Conservation (phyloP, 495 filamentous ascomycete species). For the Penicillium flavigenum region DNA sequence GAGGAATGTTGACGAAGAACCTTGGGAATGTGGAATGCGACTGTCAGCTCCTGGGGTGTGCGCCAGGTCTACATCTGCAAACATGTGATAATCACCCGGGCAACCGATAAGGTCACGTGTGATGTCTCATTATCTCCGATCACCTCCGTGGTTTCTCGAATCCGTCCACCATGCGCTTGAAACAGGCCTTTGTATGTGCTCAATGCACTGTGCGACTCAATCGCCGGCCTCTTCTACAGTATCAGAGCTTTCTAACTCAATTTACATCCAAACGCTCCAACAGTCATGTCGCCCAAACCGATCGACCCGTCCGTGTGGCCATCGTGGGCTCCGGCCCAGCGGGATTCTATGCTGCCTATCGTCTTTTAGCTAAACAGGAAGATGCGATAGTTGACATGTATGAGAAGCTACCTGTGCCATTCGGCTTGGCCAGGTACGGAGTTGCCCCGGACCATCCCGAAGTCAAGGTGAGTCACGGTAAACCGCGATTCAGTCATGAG, state of each 20-base stretch:
- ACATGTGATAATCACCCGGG: conserved; percentile 36
- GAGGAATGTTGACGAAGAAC: conserved; percentile 31
- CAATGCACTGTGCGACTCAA: conserved; percentile 32
- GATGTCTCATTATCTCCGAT: conserved; percentile 13
- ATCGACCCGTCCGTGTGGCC: conserved; percentile 70
- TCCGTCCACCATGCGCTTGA: conserved; percentile 29
- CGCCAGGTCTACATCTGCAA: conserved; percentile 17
- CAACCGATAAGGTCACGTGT: conserved; percentile 42
- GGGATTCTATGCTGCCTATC: conserved; percentile 90
- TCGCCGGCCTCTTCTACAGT: conserved; percentile 14
- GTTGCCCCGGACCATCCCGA: conserved; percentile 97
- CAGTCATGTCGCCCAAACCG: conserved; percentile 39
- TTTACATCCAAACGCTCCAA: conserved; percentile 25
- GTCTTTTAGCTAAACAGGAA: conserved; percentile 70
- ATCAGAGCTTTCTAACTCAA: conserved; percentile 9
- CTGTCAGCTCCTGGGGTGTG: conserved; percentile 21
- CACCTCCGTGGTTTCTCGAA: not conserved
- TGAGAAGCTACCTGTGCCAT: conserved; percentile 88
- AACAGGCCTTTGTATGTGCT: conserved; percentile 34
- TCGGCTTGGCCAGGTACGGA: conserved; percentile 86
- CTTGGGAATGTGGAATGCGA: conserved; percentile 26
- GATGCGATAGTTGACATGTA: conserved; percentile 90
- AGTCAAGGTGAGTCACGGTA: conserved; percentile 70
- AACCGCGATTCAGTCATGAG: not conserved
- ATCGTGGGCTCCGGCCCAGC: conserved; percentile 94